Evolutionary conservation across 1,139 yeast species (phyloP).

Genomic region (Suhomyces yuchorum): DNA sequence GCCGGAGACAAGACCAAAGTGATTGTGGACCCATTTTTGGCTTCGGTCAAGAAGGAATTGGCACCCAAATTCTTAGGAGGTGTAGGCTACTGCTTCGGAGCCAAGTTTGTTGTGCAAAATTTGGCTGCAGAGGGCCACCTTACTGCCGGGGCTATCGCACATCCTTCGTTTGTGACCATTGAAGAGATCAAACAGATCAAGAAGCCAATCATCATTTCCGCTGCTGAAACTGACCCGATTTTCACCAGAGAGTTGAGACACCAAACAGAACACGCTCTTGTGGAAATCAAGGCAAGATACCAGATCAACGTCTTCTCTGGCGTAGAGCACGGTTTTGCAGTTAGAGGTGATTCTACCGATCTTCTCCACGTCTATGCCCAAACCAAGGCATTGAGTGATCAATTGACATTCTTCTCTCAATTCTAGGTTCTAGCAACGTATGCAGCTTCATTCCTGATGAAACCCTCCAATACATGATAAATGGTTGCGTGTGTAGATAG

Average conservation of each 20-base stretch:
- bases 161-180: constrained; percentile 70
- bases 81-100: constrained; percentile 87
- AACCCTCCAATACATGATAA: background rate
- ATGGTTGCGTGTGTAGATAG: background rate
- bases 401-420: constrained; percentile 36
- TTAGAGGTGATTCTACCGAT: constrained; percentile 62
- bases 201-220: constrained; percentile 67
- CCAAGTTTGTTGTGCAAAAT: constrained; percentile 61
- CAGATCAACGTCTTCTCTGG: constrained; percentile 63
- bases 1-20: constrained; percentile 44
- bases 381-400: constrained; percentile 67
- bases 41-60: constrained; percentile 41
- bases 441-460: background rate
- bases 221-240: constrained; percentile 67
- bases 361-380: constrained; percentile 65
- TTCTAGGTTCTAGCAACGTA: background rate
- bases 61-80: constrained; percentile 57
- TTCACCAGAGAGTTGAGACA: constrained; percentile 67
- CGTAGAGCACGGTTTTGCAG: constrained; percentile 73
- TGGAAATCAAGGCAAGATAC: constrained; percentile 45
- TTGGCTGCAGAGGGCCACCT: constrained; percentile 49
- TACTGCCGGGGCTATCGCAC: constrained; percentile 72
- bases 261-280: constrained; percentile 59
- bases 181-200: constrained; percentile 61
- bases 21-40: constrained; percentile 45